These are phyloP conservation scores for Hypoxylon sp. DNA, from an alignment of 2,329 filamentous ascomycete species.

Conservation along the genomic window DNA sequence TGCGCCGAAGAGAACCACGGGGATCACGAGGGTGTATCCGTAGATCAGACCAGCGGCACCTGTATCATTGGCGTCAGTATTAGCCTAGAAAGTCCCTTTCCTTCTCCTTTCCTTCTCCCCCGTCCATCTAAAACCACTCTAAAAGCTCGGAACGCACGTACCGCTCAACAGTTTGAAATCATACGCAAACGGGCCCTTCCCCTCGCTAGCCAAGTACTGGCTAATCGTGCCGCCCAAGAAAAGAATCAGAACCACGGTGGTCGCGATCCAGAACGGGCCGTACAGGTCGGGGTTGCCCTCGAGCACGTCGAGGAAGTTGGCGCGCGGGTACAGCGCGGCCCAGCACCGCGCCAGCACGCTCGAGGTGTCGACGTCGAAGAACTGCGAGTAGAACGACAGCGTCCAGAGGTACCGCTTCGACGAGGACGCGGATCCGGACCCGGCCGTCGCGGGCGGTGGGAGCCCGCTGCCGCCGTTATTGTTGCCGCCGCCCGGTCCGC, in stretches of 20 bases:
- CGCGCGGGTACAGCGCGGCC: constrained; percentile 89
- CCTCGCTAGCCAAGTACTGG: constrained; percentile 82
- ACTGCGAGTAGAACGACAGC: constrained; percentile 94
- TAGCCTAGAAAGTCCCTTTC: background rate
- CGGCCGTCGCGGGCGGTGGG: constrained; percentile 70
- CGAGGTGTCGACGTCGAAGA: constrained; percentile 97
- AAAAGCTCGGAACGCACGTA: constrained; percentile 58
- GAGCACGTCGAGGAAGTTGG: constrained; percentile 96
- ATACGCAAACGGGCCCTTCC: constrained; percentile 85
- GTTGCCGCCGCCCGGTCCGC: constrained; percentile 63
- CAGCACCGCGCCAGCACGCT: constrained; percentile 90
- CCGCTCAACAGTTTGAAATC: constrained; percentile 92
- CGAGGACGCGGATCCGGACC: constrained; percentile 51
- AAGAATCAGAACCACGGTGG: constrained; percentile 94
- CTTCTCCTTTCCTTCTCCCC: background rate
- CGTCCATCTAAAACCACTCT: background rate
- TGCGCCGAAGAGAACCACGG: constrained; percentile 86
- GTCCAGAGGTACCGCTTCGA: constrained; percentile 94
- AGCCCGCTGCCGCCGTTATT: constrained; percentile 63
- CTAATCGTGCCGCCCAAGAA: constrained; percentile 97
- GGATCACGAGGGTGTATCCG: constrained; percentile 92
- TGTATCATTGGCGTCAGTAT: constrained; percentile 52
- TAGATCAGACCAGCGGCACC: constrained; percentile 93
- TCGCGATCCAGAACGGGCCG: constrained; percentile 98
- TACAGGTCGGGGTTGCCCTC: constrained; percentile 98